A percentile compares a stretch with the other conserved stretches of the same genome.
These are phyloP conservation scores for Boletus pseudo-olivaceus DNA, from an alignment of 768 basidiomycete species.

Conservation along the genomic window DNA sequence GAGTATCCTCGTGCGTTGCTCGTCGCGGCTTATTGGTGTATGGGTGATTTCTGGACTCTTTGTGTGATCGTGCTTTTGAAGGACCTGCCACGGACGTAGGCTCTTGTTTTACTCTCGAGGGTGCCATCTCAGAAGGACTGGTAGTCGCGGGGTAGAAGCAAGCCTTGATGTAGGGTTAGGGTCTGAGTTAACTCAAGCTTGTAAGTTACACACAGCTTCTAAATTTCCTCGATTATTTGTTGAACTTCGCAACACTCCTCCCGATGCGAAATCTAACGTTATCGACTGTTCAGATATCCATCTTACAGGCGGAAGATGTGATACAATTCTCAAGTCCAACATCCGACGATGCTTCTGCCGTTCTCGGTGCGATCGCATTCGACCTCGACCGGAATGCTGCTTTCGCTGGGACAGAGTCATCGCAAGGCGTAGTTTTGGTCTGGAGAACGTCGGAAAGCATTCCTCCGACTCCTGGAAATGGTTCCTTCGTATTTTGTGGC, in stretches of 20 bases:
- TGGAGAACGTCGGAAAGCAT: constrained; percentile 40
- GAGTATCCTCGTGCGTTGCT: constrained; percentile 11
- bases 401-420: constrained; percentile 60
- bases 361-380: constrained; percentile 47
- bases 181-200: neutral
- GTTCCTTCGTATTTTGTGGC: constrained; percentile 22
- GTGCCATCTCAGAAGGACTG: constrained; percentile 10
- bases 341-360: constrained; percentile 24
- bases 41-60: constrained; percentile 9
- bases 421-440: constrained; percentile 54
- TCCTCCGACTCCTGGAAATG: constrained; percentile 8
- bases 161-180: constrained; percentile 17
- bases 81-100: constrained; percentile 1
- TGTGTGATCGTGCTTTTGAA: constrained; percentile 15
- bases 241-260: neutral
- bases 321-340: constrained; percentile 12
- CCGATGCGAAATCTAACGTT: constrained; percentile 59
- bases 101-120: constrained; percentile 11
- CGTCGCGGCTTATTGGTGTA: constrained; percentile 12
- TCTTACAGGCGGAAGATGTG: constrained; percentile 15
- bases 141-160: neutral
- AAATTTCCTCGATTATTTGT: neutral
- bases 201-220: neutral
- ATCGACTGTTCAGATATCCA: constrained; percentile 27
- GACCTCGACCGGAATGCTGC: constrained; percentile 62